Base-by-base conservation (phyloP, 257 asterid species). In the Nicotiana attenuata region DNA sequence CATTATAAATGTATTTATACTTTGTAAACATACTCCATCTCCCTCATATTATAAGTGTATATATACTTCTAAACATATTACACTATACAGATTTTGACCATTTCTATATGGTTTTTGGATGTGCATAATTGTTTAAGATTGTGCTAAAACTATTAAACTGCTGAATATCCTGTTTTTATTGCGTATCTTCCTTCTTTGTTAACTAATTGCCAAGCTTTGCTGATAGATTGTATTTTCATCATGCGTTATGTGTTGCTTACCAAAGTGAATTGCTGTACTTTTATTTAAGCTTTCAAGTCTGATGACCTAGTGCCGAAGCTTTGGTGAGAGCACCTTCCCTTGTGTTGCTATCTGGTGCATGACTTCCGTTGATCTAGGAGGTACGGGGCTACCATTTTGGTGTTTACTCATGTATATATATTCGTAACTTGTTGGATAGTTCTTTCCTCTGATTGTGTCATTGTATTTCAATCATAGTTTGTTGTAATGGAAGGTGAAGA, bases 401-500 rank as follows among this genome's bases (percentile, higher is more conserved):
- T 50, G 80, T 24, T 41, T 75, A 75, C 45, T 75, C 28, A 38
- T 75, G 41, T 16, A 59, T 47, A 1, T 50, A 75, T 75, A 50
- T 20, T 71, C 0, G 3, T 22, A 71, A 71, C 15, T 71, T 71
- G 2, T 57, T 71, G 20, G 38, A 45, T 71, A 20, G 69, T 64
- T 64, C 38, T 26, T 24, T 64, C 69, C 41, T 64, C 69, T 64
- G 67, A 26, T 28, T 15, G 69, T 64, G 69, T 13, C 41, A 64
- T 26, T 64, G 29, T 64, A 64, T 64, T 14, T 8, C 38, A 63
- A 26, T 63, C 33, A 26, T 63, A 63, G 59, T 41, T 41, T 71
- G 78, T 71, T 71, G 78, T 38, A 38, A 57, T 45, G 17, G 59
- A 71, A 71, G 78, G 78, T 71, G 59, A 71, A 71, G 59, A 22